These are phyloP conservation scores for Chlorella sp. DNA, from an alignment of 139 green algal genomes.

Conservation along the genomic window DNA sequence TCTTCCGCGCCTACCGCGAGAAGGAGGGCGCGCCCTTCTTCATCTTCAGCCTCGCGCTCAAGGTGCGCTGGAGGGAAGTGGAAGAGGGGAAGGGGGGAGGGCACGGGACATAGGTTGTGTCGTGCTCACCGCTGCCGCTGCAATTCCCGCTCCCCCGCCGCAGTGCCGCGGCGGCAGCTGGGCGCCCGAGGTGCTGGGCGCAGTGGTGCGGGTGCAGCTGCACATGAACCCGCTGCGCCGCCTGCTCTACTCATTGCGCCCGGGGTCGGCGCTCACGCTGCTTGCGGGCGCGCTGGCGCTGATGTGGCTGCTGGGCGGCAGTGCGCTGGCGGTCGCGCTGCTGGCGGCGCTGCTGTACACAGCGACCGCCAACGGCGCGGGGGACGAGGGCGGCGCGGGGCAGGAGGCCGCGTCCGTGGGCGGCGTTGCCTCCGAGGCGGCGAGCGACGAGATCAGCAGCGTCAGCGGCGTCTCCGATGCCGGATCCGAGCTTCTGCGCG, in stretches of 20 bases:
- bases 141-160: neutral
- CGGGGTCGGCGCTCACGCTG: conserved; percentile 20
- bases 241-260: conserved; percentile 32
- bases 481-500: conserved; percentile 13
- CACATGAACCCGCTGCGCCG: conserved; percentile 28
- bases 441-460: neutral
- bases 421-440: neutral
- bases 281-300: conserved; percentile 10
- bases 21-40: conserved; percentile 29
- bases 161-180: neutral
- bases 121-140: neutral
- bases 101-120: neutral
- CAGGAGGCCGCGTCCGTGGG: neutral
- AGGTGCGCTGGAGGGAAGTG: conserved; percentile 7
- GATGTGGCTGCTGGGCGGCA: conserved; percentile 8
- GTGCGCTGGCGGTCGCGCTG: neutral
- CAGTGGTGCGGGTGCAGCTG: conserved; percentile 29
- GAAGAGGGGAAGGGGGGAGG: neutral
- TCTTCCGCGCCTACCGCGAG: conserved; percentile 45
- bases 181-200: conserved; percentile 33
- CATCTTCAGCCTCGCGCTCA: conserved; percentile 25
- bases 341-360: conserved; percentile 23
- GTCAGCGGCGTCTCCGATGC: conserved; percentile 8
- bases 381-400: neutral
- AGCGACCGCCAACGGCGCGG: neutral